phyloP scores from a whole-genome alignment of 2,329 filamentous ascomycete species.

The Lecanicillium sp. region DNA sequence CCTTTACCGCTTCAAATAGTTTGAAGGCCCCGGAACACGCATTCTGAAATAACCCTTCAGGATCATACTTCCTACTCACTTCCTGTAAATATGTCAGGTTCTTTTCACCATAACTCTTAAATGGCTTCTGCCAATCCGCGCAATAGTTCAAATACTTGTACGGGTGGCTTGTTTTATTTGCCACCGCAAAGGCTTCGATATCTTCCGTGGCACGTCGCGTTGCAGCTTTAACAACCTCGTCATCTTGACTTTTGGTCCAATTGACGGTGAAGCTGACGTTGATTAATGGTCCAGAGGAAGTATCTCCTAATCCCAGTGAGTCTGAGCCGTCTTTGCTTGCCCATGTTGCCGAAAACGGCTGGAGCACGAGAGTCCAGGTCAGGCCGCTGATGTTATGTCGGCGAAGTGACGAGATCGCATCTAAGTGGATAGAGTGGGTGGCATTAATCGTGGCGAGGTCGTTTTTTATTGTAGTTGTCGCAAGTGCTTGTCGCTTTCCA shows the following conservation, averaged over 20 bases:
- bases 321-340: background rate
- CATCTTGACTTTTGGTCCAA: conserved; percentile 2
- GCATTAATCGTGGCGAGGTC: background rate
- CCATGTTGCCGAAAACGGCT: conserved; percentile 1
- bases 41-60: conserved; percentile 21
- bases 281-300: conserved; percentile 1
- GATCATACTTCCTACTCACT: conserved; percentile 25
- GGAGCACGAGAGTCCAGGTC: background rate
- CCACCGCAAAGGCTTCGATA: background rate
- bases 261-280: background rate
- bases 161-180: conserved; percentile 1
- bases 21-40: conserved; percentile 11
- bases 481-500: background rate
- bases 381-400: background rate
- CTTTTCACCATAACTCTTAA: conserved; percentile 22
- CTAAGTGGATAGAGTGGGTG: background rate
- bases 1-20: conserved; percentile 6
- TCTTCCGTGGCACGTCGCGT: background rate
- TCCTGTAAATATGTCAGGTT: conserved; percentile 19
- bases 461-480: background rate
- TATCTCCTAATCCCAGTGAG: background rate
- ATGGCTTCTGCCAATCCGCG: conserved; percentile 15
- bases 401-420: background rate
- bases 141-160: conserved; percentile 6
- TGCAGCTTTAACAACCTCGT: background rate